Conservation (phyloP, 2,329 filamentous ascomycete species). For the Alternaria ethzedia region DNA sequence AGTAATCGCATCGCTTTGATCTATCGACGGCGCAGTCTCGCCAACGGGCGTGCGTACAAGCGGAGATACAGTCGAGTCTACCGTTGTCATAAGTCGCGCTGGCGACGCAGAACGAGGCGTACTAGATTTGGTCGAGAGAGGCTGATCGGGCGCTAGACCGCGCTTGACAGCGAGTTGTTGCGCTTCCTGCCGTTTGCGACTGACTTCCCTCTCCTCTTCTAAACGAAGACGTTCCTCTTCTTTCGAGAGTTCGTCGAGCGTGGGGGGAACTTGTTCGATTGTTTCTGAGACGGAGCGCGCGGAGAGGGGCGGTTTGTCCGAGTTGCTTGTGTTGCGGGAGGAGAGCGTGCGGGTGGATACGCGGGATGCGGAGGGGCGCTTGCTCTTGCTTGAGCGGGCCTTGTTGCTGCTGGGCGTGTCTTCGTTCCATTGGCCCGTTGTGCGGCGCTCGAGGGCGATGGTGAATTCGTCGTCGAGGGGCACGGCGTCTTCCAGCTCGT, state of each 20-base stretch:
- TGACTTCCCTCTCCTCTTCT: constrained; percentile 64
- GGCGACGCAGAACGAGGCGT: constrained; percentile 20
- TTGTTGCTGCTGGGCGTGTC: constrained; percentile 73
- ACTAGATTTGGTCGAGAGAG: constrained; percentile 9
- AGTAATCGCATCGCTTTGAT: constrained; percentile 8
- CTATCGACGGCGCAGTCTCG: constrained; percentile 9
- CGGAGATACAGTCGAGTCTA: constrained; percentile 20
- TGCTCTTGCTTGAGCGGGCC: constrained; percentile 55
- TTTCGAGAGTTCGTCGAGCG: constrained; percentile 61
- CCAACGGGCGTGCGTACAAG: constrained; percentile 24
- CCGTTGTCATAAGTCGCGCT: constrained; percentile 12
- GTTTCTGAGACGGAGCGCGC: constrained; percentile 29
- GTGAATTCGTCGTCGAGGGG: constrained; percentile 92
- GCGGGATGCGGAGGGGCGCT: constrained; percentile 56
- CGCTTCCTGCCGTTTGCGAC: constrained; percentile 62
- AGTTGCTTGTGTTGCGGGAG: constrained; percentile 52
- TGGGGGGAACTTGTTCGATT: constrained; percentile 52
- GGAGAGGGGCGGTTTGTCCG: constrained; percentile 27
- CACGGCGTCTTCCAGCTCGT: constrained; percentile 86
- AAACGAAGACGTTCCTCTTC: constrained; percentile 62
- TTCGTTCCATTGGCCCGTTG: constrained; percentile 64
- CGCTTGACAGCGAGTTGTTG: constrained; percentile 61
- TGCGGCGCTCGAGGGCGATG: constrained; percentile 75
- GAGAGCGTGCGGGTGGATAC: constrained; percentile 54
- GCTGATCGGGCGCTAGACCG: constrained; percentile 54